phyloP scores from a whole-genome alignment of 495 filamentous ascomycete species.

The Physcia stellaris region DNA sequence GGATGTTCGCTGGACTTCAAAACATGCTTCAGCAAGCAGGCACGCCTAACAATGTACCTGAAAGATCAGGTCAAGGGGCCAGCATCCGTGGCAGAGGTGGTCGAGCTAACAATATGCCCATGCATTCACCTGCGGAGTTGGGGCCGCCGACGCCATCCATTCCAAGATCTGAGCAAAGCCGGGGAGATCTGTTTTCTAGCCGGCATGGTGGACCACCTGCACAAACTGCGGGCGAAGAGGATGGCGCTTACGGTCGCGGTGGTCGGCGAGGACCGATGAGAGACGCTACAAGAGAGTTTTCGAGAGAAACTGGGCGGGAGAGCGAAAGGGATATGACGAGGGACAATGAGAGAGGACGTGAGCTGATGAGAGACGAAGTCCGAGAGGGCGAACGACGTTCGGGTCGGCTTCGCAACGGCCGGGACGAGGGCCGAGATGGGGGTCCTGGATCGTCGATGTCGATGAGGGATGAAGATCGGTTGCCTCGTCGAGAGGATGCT shows the following conservation, averaged over 20 bases:
- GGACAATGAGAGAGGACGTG: no score
- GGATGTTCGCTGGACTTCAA: conserved; percentile 15
- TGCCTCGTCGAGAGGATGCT: conserved; percentile 5
- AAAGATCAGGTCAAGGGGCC: conserved; percentile 15
- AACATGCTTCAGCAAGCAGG: conserved; percentile 14
- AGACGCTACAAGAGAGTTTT: conserved; percentile 1
- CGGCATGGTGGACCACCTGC: conserved; percentile 5
- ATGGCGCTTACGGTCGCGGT: conserved; percentile 9
- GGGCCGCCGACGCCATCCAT: conserved; percentile 8
- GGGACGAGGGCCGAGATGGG: conserved; percentile 3
- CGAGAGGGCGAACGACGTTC: conserved; percentile 10
- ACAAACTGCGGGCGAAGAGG: conserved; percentile 5
- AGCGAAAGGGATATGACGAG: neutral
- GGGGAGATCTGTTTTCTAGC: conserved; percentile 11
- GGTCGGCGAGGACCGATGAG: conserved; percentile 4
- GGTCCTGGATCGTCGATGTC: neutral
- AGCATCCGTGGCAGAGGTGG: conserved; percentile 18
- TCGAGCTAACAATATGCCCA: conserved; percentile 11
- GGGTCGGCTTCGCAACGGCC: conserved; percentile 8
- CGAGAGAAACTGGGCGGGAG: conserved; percentile 4
- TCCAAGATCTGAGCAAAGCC: conserved; percentile 4
- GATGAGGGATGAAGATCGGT: conserved; percentile 8
- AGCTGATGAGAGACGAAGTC: no score
- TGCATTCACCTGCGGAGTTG: conserved; percentile 8
- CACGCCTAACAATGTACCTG: conserved; percentile 3